These are phyloP conservation scores for Trifolium pratense DNA, from an alignment of 306 rosid genomes.

Conservation along the genomic window DNA sequence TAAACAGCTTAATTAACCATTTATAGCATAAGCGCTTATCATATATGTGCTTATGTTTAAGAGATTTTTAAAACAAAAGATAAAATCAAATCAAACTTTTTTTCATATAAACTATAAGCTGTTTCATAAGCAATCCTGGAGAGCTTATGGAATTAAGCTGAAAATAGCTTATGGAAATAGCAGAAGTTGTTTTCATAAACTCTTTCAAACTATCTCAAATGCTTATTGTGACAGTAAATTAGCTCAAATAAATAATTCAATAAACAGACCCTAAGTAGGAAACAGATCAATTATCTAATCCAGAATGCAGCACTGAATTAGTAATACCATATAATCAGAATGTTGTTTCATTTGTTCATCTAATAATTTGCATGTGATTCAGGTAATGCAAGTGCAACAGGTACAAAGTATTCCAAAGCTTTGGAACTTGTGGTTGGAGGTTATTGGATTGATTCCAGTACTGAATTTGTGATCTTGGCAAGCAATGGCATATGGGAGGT, in stretches of 20 bases:
- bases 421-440: slow-evolving; percentile 64
- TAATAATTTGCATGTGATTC: slow-evolving; percentile 38
- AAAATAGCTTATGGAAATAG: not conserved
- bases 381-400: slow-evolving; percentile 35
- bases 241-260: not conserved
- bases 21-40: not conserved
- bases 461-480: slow-evolving; percentile 79
- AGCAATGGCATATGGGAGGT: slow-evolving; percentile 93
- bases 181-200: not conserved
- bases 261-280: not conserved
- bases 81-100: not conserved
- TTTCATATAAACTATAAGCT: not conserved
- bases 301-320: not conserved
- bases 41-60: not conserved
- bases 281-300: not conserved
- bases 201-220: not conserved
- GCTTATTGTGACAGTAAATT: not conserved
- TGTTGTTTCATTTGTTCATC: slow-evolving; percentile 5
- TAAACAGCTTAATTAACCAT: not conserved
- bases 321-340: not conserved
- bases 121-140: not conserved
- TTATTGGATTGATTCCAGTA: slow-evolving; percentile 56
- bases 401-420: slow-evolving; percentile 40
- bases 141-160: not conserved
- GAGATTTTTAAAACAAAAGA: not conserved